Base-by-base conservation (phyloP, 345 rosid genomes). In the Acer negundo region DNA sequence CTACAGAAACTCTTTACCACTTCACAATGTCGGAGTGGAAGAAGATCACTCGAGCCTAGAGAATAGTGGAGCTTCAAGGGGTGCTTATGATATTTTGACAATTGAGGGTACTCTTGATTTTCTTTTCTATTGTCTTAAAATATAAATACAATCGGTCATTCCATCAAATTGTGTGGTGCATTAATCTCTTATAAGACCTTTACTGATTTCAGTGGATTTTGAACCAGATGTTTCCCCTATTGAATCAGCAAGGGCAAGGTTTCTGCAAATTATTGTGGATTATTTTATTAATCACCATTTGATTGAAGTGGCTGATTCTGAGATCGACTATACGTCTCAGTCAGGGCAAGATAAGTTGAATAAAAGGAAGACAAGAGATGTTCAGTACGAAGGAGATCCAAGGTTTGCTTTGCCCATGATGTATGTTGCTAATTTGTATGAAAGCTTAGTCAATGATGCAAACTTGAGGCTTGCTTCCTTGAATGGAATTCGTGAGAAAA, bases 351-450 rank as follows among this genome's bases (percentile, higher is more conserved):
- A 84, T 40, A 86, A 89, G 79, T 75, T 87, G 69, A 85, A 24
- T 65, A 95, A 95, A 88, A 90, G 97, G 87, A 95, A 93, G 85
- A 78, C 85, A 17, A 84, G 89, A 77, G 96, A 92, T 81, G 81
- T 84, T 76, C 94, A 81, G 56, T 91, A 86, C 23, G 95, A 93
- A 90, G 99, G 99, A 22, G 97, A 95, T 65, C 81, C 93, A 6
- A 77, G 79, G 65, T 86, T 89, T 15, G 92, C 98, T 47, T 76
- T 95, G 86, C 98, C 98, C 31, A 80, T 93, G 75, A 95, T 95
- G 99, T 95, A 95, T 82, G 89, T 93, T 72, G 98, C 98, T 13
- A 95, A 95, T 81, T 70, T 95, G 87, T 95, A 95, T 15, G 96
- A 93, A 80, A 89, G 91, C 62, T 86, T 95, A 73, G 97, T 87